Evolutionary conservation across 1,284 basidiomycete genomes (phyloP).

Genomic region (Dichomitus squalens): DNA sequence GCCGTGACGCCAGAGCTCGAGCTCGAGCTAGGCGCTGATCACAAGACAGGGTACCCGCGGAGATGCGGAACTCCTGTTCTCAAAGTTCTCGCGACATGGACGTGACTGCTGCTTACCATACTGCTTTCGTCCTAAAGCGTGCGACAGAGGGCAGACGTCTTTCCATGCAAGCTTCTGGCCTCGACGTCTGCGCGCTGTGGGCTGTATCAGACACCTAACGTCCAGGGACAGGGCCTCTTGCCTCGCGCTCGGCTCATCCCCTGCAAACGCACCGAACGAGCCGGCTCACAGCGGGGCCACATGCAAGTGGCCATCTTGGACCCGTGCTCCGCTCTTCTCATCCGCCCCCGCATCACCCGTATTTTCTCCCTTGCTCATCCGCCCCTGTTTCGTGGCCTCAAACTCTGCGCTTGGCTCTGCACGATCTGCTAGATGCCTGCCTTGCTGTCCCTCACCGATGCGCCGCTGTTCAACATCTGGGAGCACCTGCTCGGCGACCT

Average conservation of each 20-base stretch:
- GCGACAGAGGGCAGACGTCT: constrained; percentile 5
- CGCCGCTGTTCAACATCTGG: constrained; percentile 30
- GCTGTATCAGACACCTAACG: not conserved
- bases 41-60: constrained; percentile 21
- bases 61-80: constrained; percentile 19
- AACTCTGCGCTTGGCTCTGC: not conserved
- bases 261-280: not conserved
- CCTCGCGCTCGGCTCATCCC: constrained; percentile 1
- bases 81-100: constrained; percentile 13
- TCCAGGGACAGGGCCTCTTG: not conserved
- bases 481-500: constrained; percentile 30
- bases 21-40: constrained; percentile 5
- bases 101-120: not conserved
- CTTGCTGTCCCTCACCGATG: constrained; percentile 20
- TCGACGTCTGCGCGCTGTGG: not conserved
- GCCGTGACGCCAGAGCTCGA: constrained; percentile 1
- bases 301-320: constrained; percentile 14
- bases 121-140: constrained; percentile 5
- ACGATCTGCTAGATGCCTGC: constrained; percentile 7
- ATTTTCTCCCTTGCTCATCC: constrained; percentile 8
- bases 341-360: constrained; percentile 1
- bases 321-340: constrained; percentile 16
- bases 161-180: constrained; percentile 12
- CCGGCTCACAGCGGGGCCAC: constrained; percentile 4
- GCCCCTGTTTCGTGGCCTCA: not conserved